A percentile compares a stretch with the other conserved stretches of the same genome.
Evolutionary conservation across 2,329 filamentous ascomycete genomes (phyloP).

Genomic region (Microsporum canis): DNA sequence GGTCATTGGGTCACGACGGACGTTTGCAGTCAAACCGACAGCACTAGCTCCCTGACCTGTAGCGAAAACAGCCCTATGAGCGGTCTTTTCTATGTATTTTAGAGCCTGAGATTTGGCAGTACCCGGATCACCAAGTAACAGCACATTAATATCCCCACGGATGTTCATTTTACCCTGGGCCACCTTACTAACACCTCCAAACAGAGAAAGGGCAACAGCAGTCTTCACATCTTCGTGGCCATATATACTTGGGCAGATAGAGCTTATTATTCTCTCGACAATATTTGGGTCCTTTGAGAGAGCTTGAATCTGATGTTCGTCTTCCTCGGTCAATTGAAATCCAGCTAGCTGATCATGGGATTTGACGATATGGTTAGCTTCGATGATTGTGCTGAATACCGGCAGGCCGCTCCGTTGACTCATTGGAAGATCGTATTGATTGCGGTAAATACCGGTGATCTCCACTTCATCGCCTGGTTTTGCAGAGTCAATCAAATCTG

Average conservation of each 20-base stretch:
- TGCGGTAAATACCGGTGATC: slow-evolving; percentile 90
- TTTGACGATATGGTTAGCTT: slow-evolving; percentile 95
- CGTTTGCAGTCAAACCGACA: slow-evolving; percentile 92
- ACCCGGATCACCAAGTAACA: slow-evolving; percentile 90
- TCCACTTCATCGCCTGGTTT: slow-evolving; percentile 98
- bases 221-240: slow-evolving; percentile 96
- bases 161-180: slow-evolving; percentile 83
- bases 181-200: slow-evolving; percentile 85
- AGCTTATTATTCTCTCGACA: slow-evolving; percentile 81
- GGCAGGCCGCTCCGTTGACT: slow-evolving; percentile 99
- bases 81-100: slow-evolving; percentile 96
- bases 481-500: slow-evolving; percentile 91
- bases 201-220: slow-evolving; percentile 82
- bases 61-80: slow-evolving; percentile 91
- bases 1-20: slow-evolving; percentile 87
- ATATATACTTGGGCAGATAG: slow-evolving; percentile 94
- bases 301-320: slow-evolving; percentile 79
- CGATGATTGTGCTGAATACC: slow-evolving; percentile 92
- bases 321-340: slow-evolving; percentile 88
- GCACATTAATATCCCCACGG: slow-evolving; percentile 93
- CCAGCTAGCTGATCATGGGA: slow-evolving; percentile 94
- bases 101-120: slow-evolving; percentile 96
- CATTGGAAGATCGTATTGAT: slow-evolving; percentile 93
- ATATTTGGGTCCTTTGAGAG: slow-evolving; percentile 85
- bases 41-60: slow-evolving; percentile 95